Conservation (phyloP, 164 flowering plant species). For the Vitis rotundifolia region DNA sequence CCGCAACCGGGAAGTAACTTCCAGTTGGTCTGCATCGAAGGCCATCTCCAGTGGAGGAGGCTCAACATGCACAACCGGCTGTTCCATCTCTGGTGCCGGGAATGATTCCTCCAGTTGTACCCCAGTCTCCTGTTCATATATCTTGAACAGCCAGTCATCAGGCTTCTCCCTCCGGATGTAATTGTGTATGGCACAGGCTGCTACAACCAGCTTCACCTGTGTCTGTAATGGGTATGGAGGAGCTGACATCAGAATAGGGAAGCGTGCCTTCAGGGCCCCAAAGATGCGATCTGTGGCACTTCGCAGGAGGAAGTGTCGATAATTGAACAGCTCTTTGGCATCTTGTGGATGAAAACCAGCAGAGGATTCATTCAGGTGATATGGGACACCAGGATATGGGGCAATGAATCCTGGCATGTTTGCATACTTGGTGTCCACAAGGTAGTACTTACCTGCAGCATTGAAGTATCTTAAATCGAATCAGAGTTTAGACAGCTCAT, state of each 20-base stretch:
- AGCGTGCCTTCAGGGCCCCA: conserved; percentile 52
- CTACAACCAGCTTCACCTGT: conserved; percentile 64
- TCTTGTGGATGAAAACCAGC: conserved; percentile 38
- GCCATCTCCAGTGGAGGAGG: conserved; percentile 22
- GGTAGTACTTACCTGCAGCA: conserved; percentile 65
- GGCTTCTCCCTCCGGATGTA: conserved; percentile 48
- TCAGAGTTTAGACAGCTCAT: no score
- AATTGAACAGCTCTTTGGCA: conserved; percentile 57
- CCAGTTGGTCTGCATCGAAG: conserved; percentile 30
- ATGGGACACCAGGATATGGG: conserved; percentile 46
- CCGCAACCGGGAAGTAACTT: conserved; percentile 34
- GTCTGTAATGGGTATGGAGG: conserved; percentile 68
- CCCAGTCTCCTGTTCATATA: conserved; percentile 28
- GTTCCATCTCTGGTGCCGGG: conserved; percentile 31
- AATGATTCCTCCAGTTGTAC: conserved; percentile 24
- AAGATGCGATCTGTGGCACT: conserved; percentile 38
- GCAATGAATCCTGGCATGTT: conserved; percentile 67
- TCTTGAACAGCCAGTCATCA: conserved; percentile 49
- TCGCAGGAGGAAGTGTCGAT: conserved; percentile 43
- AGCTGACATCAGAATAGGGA: conserved; percentile 53
- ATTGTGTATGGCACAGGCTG: conserved; percentile 67
- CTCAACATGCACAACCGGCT: conserved; percentile 24
- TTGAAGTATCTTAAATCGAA: not conserved
- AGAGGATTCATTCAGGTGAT: conserved; percentile 32
- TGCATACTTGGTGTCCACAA: conserved; percentile 54